Evolutionary conservation across 2,329 filamentous ascomycete genomes (phyloP).

Genomic region (Xylariaceae sp.): DNA sequence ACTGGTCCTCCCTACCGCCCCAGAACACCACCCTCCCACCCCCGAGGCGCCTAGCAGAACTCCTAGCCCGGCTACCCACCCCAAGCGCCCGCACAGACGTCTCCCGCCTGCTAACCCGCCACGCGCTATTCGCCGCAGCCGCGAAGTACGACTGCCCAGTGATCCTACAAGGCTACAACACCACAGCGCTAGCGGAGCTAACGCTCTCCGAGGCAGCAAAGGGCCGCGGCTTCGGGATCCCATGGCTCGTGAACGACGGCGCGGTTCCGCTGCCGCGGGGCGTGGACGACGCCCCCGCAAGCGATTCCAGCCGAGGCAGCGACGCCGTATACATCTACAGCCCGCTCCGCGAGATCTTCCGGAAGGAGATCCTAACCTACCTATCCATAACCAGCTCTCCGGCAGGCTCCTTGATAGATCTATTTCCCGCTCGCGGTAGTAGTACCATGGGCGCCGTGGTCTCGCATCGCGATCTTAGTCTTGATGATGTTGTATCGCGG

Average conservation of each 20-base stretch:
- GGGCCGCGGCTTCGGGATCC: constrained; percentile 77
- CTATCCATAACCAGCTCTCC: constrained; percentile 43
- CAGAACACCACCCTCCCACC: constrained; percentile 8
- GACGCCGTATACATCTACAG: constrained; percentile 57
- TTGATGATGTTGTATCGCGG: constrained; percentile 83
- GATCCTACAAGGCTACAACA: constrained; percentile 79
- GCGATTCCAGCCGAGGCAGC: too few species aligned
- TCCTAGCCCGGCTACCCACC: constrained; percentile 62
- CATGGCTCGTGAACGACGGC: constrained; percentile 79
- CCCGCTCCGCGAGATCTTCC: constrained; percentile 79
- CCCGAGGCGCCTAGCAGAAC: constrained; percentile 41
- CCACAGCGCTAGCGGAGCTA: constrained; percentile 80
- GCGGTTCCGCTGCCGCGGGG: too few species aligned
- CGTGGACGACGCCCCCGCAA: too few species aligned
- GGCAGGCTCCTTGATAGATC: not conserved
- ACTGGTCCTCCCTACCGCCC: constrained; percentile 49
- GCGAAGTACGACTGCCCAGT: constrained; percentile 58
- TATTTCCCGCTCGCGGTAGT: constrained; percentile 1
- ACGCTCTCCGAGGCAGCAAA: constrained; percentile 86
- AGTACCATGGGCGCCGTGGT: constrained; percentile 41
- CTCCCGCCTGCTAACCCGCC: constrained; percentile 63
- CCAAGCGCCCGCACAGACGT: constrained; percentile 74
- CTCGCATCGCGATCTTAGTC: constrained; percentile 73
- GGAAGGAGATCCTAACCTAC: constrained; percentile 72
- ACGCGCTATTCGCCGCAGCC: constrained; percentile 65